A percentile compares a stretch with the other conserved stretches of the same genome.
Evolutionary conservation across 2,329 filamentous ascomycete species (phyloP).

Genomic region (Rhinocladiella similis): DNA sequence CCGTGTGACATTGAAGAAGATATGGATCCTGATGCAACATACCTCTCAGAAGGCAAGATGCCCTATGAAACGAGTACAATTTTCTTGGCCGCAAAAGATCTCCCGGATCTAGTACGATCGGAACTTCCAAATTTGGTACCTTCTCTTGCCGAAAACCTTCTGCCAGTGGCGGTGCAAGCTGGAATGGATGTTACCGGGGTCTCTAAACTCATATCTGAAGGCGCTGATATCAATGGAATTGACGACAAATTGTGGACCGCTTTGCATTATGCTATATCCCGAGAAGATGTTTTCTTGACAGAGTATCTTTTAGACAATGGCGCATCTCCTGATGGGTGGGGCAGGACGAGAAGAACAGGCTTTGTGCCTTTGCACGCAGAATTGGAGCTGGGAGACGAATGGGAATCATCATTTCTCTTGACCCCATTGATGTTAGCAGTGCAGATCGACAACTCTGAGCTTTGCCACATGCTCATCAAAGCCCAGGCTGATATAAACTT

Average conservation of each 20-base stretch:
- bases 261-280: neutral
- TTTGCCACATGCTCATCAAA: slow-evolving; percentile 1
- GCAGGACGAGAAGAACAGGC: neutral
- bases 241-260: neutral
- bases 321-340: neutral
- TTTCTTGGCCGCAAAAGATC: too few species aligned
- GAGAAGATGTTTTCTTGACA: neutral
- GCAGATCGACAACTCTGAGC: neutral
- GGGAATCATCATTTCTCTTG: too few species aligned
- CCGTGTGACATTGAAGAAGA: too few species aligned
- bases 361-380: too few species aligned
- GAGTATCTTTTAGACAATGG: slow-evolving; percentile 1
- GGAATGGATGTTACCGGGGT: neutral
- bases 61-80: too few species aligned
- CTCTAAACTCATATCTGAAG: neutral
- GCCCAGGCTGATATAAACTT: too few species aligned
- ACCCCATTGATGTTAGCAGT: neutral
- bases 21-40: too few species aligned
- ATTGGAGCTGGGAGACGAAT: too few species aligned
- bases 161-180: neutral
- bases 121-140: neutral
- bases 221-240: slow-evolving; percentile 5
- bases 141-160: neutral
- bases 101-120: too few species aligned
- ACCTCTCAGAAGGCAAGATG: too few species aligned